A percentile compares a stretch with the other conserved stretches of the same genome.
phyloP scores from a whole-genome alignment of 2,329 filamentous ascomycete species.

The Hypoxylon rubiginosum region DNA sequence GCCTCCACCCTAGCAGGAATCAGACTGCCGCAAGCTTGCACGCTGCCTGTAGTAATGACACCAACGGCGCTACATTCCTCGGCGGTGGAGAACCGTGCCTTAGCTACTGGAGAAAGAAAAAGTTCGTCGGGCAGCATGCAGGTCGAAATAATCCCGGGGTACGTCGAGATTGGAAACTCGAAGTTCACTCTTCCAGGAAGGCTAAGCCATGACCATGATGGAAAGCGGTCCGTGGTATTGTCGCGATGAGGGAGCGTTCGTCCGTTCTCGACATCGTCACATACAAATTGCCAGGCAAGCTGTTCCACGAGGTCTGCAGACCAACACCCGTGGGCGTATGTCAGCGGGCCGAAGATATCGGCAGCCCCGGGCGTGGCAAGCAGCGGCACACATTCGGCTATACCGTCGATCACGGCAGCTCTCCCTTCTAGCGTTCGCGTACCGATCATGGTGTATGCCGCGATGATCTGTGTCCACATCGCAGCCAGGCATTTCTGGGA shows the following conservation, averaged over 20 bases:
- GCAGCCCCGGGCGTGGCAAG: background rate
- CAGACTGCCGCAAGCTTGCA: background rate
- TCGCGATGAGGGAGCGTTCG: background rate
- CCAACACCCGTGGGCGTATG: background rate
- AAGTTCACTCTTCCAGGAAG: background rate
- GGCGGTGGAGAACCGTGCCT: background rate
- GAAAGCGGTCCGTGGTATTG: background rate
- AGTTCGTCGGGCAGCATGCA: background rate
- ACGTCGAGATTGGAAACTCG: background rate
- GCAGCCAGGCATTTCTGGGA: background rate
- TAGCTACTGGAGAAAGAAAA: background rate
- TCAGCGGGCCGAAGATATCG: background rate
- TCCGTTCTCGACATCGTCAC: background rate
- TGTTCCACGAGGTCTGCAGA: background rate
- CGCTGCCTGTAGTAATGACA: background rate
- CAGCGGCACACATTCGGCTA: background rate
- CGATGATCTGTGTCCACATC: background rate
- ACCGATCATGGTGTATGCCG: background rate
- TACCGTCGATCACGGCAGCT: background rate
- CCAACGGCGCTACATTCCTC: background rate
- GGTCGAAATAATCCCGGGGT: background rate
- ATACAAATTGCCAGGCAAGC: background rate
- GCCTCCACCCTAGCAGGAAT: background rate
- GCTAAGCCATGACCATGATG: background rate
- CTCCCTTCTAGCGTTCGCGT: background rate